Base-by-base conservation (phyloP, 352 stramenopile species). In the Pythium aphanidermatum region DNA sequence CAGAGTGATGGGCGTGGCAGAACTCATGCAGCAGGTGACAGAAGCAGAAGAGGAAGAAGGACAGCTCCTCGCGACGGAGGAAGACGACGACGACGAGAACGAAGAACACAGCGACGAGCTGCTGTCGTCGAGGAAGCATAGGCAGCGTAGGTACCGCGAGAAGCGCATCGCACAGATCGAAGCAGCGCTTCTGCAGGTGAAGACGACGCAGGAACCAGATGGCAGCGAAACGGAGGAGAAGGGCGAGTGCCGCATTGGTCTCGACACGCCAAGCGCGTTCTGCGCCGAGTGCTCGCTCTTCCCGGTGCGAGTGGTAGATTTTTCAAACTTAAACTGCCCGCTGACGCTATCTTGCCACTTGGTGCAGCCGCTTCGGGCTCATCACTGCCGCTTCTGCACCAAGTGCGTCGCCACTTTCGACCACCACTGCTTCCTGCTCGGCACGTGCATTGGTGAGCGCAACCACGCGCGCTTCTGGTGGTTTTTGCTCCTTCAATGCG, bases 401-500 rank as follows among this genome's bases (percentile, higher is more conserved):
- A 34, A 37, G 16, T 97, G 84, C 59, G 81, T 97, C 16, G 79
- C 83, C 7, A 95, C 67, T 2, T 97, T 96, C 58, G 88, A 97
- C 59, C 92, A 97, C 61, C 90, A 96, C 63, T 98, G 92, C 60
- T 50, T 76, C 21, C 66, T 96, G 14, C 51, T 96, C 9, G 82
- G 68, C 19, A 95, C 83, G 14, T 95, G 84, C 57, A 83, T 97
- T 31, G 86, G 89, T 9, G 86, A 97, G 60, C 38, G 66, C 13
- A 97, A 97, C 63, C 87, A 96, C 63, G 88, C 68, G 39, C 63
- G 83, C 23, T 98, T 97, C 68, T 84, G 67, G 61, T 83, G 60
- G 60, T 84, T 79, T 42, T 35, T 89, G 6, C 14, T 76, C 16
- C 37, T 74, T 9, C 64, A 82, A 34, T 69, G 34, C 10, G 7